A percentile compares a stretch with the other conserved stretches of the same genome.
Evolutionary conservation across 2,329 filamentous ascomycete genomes (phyloP).

Genomic region (Rasamsonia emersonii): DNA sequence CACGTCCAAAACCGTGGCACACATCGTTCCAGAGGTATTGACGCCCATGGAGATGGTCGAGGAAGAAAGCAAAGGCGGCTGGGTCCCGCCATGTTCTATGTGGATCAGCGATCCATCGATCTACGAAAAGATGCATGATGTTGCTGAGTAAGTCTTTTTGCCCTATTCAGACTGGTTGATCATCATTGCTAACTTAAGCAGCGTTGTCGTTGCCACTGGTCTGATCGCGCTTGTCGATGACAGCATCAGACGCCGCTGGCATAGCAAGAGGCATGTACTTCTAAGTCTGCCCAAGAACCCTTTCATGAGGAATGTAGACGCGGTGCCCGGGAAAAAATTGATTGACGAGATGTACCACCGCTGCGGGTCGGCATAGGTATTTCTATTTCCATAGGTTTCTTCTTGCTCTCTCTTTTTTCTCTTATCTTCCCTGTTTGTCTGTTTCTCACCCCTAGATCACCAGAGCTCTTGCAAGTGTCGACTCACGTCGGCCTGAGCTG

Average conservation of each 20-base stretch:
- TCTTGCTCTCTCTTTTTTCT: no score
- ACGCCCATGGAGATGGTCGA: slow-evolving; percentile 60
- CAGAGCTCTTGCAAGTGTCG: slow-evolving; percentile 27
- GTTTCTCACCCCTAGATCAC: slow-evolving; percentile 41
- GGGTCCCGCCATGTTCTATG: slow-evolving; percentile 85
- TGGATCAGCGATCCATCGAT: slow-evolving; percentile 73
- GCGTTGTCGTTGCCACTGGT: slow-evolving; percentile 82
- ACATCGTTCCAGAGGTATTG: slow-evolving; percentile 73
- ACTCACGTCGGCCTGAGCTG: no score
- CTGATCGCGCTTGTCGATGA: slow-evolving; percentile 84
- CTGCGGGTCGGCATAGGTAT: slow-evolving; percentile 31
- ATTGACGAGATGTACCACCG: slow-evolving; percentile 58
- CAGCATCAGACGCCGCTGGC: slow-evolving; percentile 74
- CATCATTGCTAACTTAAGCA: slow-evolving; percentile 29
- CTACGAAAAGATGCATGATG: slow-evolving; percentile 62
- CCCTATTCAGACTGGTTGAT: slow-evolving; percentile 1
- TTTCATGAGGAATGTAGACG: slow-evolving; percentile 51
- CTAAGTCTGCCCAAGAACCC: slow-evolving; percentile 45
- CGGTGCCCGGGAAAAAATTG: slow-evolving; percentile 53
- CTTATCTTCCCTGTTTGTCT: slow-evolving; percentile 38
- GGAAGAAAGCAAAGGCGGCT: slow-evolving; percentile 72
- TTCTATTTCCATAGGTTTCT: slow-evolving; percentile 24
- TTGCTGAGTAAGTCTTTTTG: slow-evolving; percentile 66
- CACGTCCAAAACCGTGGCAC: slow-evolving; percentile 59
- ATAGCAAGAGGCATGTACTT: slow-evolving; percentile 44